Evolutionary conservation across 257 asterid species (phyloP).

Genomic region (Rauvolfia tetraphylla): DNA sequence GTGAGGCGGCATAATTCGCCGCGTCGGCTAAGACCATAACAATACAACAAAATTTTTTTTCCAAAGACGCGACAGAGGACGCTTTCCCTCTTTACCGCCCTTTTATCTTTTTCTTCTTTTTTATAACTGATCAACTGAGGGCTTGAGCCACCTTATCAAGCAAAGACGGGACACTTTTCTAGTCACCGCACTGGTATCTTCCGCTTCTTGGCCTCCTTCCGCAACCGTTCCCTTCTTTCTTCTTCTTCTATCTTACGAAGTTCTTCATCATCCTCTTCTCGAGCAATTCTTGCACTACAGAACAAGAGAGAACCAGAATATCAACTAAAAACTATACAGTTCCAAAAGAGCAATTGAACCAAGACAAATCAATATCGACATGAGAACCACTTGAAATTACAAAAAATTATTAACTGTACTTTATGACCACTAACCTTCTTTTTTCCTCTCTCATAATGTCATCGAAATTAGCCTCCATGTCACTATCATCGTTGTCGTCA

Average conservation of each 20-base stretch:
- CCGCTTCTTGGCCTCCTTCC: slow-evolving; percentile 59
- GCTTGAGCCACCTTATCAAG: slow-evolving; percentile 6
- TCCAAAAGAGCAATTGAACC: not conserved
- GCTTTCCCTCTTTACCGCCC: not conserved
- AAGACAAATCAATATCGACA: not conserved
- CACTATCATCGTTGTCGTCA: slow-evolving; percentile 63
- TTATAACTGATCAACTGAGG: not conserved
- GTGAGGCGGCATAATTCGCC: slow-evolving; percentile 2
- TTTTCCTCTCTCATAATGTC: slow-evolving; percentile 66
- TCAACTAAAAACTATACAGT: not conserved
- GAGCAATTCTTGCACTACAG: slow-evolving; percentile 58
- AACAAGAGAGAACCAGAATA: slow-evolving; percentile 7
- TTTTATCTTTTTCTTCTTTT: not conserved
- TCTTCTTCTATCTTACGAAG: slow-evolving; percentile 66
- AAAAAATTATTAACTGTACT: no score
- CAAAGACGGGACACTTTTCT: not conserved
- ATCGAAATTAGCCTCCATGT: slow-evolving; percentile 81
- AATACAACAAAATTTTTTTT: no score
- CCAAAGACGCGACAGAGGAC: no score
- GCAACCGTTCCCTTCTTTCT: slow-evolving; percentile 58
- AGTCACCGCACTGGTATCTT: slow-evolving; percentile 32
- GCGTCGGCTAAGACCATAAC: not conserved
- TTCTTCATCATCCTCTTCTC: slow-evolving; percentile 74
- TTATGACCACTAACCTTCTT: slow-evolving; percentile 77
- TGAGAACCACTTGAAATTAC: not conserved